These are phyloP conservation scores for Pestalotiopsis sp. DNA, from an alignment of 2,329 filamentous ascomycete genomes.

Conservation along the genomic window DNA sequence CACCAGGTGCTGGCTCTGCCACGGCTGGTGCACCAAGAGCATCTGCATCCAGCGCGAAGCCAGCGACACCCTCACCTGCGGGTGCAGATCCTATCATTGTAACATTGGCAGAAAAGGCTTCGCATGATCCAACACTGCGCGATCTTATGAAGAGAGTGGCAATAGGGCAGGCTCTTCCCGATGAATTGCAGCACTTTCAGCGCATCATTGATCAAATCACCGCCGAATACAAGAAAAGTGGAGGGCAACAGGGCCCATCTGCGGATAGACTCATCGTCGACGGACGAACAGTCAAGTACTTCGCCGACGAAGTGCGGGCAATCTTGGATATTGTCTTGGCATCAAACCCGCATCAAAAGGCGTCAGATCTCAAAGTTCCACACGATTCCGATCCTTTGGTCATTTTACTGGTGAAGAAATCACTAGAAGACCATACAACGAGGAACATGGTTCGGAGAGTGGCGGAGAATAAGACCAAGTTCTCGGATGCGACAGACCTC, in stretches of 20 bases:
- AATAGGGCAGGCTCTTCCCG: constrained; percentile 69
- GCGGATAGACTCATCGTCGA: constrained; percentile 59
- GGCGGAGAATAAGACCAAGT: constrained; percentile 52
- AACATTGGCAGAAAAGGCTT: constrained; percentile 74
- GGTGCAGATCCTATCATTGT: constrained; percentile 77
- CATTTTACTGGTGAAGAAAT: constrained; percentile 59
- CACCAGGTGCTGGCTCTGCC: constrained; percentile 26
- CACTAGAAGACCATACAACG: constrained; percentile 53
- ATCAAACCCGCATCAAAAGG: constrained; percentile 60
- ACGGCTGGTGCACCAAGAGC: constrained; percentile 17
- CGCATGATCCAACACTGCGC: constrained; percentile 71
- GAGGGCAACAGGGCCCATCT: constrained; percentile 53
- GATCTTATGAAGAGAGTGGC: constrained; percentile 84
- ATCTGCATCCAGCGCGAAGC: constrained; percentile 24
- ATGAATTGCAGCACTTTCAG: constrained; percentile 77
- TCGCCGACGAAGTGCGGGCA: constrained; percentile 58
- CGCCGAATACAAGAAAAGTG: constrained; percentile 55
- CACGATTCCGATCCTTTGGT: constrained; percentile 58
- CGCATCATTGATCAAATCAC: constrained; percentile 81
- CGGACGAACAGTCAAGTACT: constrained; percentile 59
- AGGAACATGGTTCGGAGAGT: constrained; percentile 57
- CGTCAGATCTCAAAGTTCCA: constrained; percentile 54
- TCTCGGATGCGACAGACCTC: constrained; percentile 55
- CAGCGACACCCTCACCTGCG: constrained; percentile 20
- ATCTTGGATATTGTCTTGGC: constrained; percentile 62